Conservation (phyloP, 2,329 filamentous ascomycete genomes). For the Purpureocillium takamizusanense region DNA sequence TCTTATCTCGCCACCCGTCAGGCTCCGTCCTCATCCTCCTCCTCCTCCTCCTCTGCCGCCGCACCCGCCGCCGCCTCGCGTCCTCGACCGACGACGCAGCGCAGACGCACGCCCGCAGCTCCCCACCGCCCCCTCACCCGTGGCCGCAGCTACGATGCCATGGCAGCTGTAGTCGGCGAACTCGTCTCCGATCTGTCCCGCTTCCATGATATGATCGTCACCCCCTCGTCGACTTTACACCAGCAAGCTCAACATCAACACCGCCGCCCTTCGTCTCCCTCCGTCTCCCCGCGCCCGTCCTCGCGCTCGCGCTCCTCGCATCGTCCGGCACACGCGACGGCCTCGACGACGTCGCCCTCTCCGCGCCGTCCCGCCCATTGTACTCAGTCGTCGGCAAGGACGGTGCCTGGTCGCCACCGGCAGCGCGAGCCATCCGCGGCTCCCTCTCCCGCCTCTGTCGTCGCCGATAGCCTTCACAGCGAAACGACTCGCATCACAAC, state of each 20-base stretch:
- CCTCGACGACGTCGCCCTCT: neutral
- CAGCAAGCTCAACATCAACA: constrained; percentile 37
- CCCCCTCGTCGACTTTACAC: constrained; percentile 34
- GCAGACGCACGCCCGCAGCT: too few relatives aligned
- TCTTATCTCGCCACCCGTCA: too few relatives aligned
- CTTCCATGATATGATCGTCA: constrained; percentile 61
- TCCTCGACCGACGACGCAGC: too few relatives aligned
- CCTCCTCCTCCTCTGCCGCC: neutral
- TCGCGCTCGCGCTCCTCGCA: constrained; percentile 11
- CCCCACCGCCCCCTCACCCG: neutral
- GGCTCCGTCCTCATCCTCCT: neutral
- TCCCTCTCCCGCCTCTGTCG: too few relatives aligned
- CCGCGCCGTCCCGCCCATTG: constrained; percentile 3
- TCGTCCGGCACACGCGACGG: constrained; percentile 1
- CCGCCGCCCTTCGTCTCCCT: constrained; percentile 17
- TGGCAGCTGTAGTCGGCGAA: constrained; percentile 61
- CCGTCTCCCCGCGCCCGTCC: constrained; percentile 8
- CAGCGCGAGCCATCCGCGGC: too few relatives aligned
- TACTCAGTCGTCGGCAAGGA: too few relatives aligned
- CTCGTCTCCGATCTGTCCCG: constrained; percentile 63
- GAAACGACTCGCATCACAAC: neutral
- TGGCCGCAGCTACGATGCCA: constrained; percentile 30
- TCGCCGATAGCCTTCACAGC: neutral
- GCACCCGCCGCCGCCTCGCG: neutral
- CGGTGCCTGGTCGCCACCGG: too few relatives aligned